phyloP scores from a whole-genome alignment of 225 moss, liverwort and hornwort genomes.

The Bryum argenteum region DNA sequence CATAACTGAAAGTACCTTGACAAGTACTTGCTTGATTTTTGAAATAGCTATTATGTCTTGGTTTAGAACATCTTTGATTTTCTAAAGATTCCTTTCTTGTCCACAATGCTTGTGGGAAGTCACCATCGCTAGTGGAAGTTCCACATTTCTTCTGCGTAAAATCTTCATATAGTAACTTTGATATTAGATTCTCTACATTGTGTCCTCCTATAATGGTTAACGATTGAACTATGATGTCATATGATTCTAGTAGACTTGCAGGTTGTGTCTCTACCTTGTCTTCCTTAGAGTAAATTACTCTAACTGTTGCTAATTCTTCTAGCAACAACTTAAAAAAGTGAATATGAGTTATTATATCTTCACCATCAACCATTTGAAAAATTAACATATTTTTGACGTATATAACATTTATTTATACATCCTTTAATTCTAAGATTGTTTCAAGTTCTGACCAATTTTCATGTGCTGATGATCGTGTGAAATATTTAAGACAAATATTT shows the following conservation, averaged over 20 bases:
- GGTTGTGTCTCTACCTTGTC: background rate
- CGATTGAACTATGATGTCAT: background rate
- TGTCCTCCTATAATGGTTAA: background rate
- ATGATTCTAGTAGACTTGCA: background rate
- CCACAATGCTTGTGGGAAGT: conserved; percentile 4
- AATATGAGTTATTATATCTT: background rate
- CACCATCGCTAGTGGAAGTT: background rate
- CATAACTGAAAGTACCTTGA: conserved; percentile 1
- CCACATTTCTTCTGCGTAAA: background rate
- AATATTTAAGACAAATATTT: background rate
- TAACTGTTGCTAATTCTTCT: conserved; percentile 2
- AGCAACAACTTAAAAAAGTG: background rate
- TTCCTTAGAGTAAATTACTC: background rate
- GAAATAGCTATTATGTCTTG: conserved; percentile 9
- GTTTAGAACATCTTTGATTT: conserved; percentile 17
- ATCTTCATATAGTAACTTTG: conserved; percentile 3
- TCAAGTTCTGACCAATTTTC: background rate
- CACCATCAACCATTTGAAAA: background rate
- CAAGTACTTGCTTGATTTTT: background rate
- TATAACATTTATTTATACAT: background rate
- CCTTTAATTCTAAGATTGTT: background rate
- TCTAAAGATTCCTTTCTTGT: background rate
- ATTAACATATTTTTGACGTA: background rate
- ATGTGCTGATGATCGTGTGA: background rate
- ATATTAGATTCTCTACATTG: background rate